These are phyloP conservation scores for Aurantiochytrium sp. DNA, from an alignment of 108 stramenopile genomes.

Conservation along the genomic window DNA sequence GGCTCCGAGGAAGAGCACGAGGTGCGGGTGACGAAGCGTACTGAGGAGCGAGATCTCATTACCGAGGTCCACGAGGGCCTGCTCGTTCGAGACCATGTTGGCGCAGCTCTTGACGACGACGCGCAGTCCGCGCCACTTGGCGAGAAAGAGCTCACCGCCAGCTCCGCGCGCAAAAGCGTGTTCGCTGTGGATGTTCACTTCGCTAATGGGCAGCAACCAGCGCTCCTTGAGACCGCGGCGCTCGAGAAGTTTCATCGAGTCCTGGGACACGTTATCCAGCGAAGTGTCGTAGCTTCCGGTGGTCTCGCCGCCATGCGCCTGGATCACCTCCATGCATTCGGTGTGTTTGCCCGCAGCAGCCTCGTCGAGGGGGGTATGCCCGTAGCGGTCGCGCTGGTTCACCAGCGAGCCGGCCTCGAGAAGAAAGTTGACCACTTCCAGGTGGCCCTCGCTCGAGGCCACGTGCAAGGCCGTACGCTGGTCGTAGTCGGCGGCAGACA, in stretches of 20 bases:
- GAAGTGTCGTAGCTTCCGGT: background rate
- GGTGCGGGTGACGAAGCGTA: background rate
- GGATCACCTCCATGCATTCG: conserved; percentile 20
- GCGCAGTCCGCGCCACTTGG: background rate
- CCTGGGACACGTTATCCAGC: background rate
- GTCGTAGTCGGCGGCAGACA: background rate
- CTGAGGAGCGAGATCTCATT: background rate
- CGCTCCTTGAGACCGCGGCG: background rate
- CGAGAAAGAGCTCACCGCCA: conserved; percentile 12
- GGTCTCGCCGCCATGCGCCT: background rate
- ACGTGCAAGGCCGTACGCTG: conserved; percentile 22
- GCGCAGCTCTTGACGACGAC: background rate
- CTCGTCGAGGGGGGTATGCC: conserved; percentile 61
- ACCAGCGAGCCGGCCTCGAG: conserved; percentile 39
- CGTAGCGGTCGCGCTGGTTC: conserved; percentile 48
- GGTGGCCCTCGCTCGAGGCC: conserved; percentile 1
- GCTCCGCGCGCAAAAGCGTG: background rate
- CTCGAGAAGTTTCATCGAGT: background rate
- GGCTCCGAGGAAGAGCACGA: conserved; percentile 6
- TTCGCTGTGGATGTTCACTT: background rate
- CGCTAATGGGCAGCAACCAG: background rate
- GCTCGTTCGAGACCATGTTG: background rate
- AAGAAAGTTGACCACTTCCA: conserved; percentile 41
- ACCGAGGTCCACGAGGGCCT: background rate
- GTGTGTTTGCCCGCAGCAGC: conserved; percentile 67